Conservation (phyloP, 202 grass and related monocot genomes). For the Setaria italica region DNA sequence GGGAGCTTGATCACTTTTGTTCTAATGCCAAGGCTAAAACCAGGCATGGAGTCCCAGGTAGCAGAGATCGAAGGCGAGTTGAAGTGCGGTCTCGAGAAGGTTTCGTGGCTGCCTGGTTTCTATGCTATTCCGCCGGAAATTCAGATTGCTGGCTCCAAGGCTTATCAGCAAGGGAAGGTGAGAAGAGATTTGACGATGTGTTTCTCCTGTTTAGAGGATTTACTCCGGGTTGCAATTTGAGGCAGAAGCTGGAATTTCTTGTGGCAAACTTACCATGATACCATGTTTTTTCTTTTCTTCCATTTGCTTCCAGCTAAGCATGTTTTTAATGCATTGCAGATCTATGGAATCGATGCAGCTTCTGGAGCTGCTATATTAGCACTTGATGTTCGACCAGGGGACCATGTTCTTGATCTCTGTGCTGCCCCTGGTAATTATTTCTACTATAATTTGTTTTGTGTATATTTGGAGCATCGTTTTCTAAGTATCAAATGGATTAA, state of each 20-base stretch:
- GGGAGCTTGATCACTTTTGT: slow-evolving; percentile 28
- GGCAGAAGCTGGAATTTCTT: neutral
- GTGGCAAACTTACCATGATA: neutral
- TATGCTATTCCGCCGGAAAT: slow-evolving; percentile 74
- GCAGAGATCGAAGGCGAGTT: slow-evolving; percentile 68
- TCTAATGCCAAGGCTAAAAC: slow-evolving; percentile 71
- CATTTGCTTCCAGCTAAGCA: slow-evolving; percentile 30
- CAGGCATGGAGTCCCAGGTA: slow-evolving; percentile 66
- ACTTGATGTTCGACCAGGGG: slow-evolving; percentile 71
- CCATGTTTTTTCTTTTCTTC: slow-evolving; percentile 2
- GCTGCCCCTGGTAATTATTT: slow-evolving; percentile 80
- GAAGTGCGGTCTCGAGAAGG: slow-evolving; percentile 69
- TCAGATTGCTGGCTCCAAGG: slow-evolving; percentile 82
- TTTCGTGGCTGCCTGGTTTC: slow-evolving; percentile 82
- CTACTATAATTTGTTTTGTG: neutral
- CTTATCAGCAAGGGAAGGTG: slow-evolving; percentile 88
- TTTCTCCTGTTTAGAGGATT: no score
- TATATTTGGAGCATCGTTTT: neutral
- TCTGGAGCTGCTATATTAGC: slow-evolving; percentile 88
- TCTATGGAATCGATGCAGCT: slow-evolving; percentile 97
- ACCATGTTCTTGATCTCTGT: slow-evolving; percentile 98
- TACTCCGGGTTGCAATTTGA: no score
- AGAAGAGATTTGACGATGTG: neutral
- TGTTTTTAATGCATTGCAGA: slow-evolving; percentile 54
- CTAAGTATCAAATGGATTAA: neutral